phyloP scores from a whole-genome alignment of 1,139 yeast genomes.

The Lodderomyces margitis region DNA sequence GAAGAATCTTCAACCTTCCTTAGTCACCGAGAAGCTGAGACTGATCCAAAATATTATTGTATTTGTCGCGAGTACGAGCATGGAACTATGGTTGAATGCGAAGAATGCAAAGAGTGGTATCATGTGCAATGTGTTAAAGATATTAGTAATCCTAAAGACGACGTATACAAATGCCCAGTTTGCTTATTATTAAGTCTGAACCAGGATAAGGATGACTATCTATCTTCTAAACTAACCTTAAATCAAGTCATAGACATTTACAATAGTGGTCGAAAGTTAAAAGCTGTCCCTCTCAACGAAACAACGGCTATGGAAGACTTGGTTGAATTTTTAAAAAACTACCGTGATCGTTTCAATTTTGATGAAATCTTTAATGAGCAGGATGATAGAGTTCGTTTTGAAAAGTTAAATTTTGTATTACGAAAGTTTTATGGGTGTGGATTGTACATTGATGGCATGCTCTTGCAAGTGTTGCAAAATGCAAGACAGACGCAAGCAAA shows the following conservation, averaged over 20 bases:
- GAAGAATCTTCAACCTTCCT: slow-evolving; percentile 28
- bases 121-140: slow-evolving; percentile 59
- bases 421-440: slow-evolving; percentile 38
- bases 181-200: slow-evolving; percentile 43
- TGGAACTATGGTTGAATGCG: slow-evolving; percentile 81
- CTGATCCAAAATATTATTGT: slow-evolving; percentile 47
- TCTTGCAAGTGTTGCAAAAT: background rate
- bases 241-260: slow-evolving; percentile 18
- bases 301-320: slow-evolving; percentile 24
- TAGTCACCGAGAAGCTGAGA: slow-evolving; percentile 14
- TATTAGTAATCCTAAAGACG: slow-evolving; percentile 25
- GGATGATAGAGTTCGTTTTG: slow-evolving; percentile 20
- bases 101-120: slow-evolving; percentile 76
- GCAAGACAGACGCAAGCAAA: background rate
- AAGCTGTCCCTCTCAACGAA: slow-evolving; percentile 42
- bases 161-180: slow-evolving; percentile 61
- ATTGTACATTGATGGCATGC: slow-evolving; percentile 24
- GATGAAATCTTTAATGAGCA: slow-evolving; percentile 15
- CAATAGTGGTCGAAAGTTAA: slow-evolving; percentile 33
- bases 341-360: slow-evolving; percentile 16
- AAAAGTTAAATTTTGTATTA: slow-evolving; percentile 25
- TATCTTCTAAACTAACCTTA: slow-evolving; percentile 23
- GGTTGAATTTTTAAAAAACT: slow-evolving; percentile 13
- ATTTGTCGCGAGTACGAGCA: slow-evolving; percentile 67
- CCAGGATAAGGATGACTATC: slow-evolving; percentile 16